phyloP scores from a whole-genome alignment of 1,139 yeast species.

The Suhomyces bolitotheri region DNA sequence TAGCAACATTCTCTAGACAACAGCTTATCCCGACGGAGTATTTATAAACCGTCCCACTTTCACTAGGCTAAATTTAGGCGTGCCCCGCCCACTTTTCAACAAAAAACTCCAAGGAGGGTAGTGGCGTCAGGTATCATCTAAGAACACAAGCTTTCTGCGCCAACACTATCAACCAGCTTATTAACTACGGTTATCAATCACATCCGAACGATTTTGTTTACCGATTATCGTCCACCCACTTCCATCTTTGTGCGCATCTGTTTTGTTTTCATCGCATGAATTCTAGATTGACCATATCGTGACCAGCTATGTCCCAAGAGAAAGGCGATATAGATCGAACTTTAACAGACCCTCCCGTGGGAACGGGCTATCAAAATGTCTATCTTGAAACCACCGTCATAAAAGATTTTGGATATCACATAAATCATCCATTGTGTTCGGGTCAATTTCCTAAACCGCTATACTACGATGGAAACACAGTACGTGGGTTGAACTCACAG shows the following conservation, averaged over 20 bases:
- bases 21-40: too few relatives aligned
- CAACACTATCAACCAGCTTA: too few relatives aligned
- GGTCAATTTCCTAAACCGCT: constrained; percentile 39
- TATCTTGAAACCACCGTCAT: constrained; percentile 45
- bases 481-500: constrained; percentile 15
- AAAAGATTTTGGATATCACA: constrained; percentile 77
- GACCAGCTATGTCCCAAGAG: constrained; percentile 6
- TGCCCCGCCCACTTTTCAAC: constrained; percentile 5
- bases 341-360: constrained; percentile 5
- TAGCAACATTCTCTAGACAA: too few relatives aligned
- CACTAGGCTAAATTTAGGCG: neutral
- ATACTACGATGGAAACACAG: constrained; percentile 17
- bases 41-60: neutral
- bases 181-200: neutral
- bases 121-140: too few relatives aligned
- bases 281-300: constrained; percentile 1
- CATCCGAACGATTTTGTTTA: neutral
- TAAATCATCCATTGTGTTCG: constrained; percentile 62
- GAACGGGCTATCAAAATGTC: constrained; percentile 7
- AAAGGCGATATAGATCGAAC: constrained; percentile 1
- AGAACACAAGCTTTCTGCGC: too few relatives aligned
- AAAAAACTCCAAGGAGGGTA: constrained; percentile 5
- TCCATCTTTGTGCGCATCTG: too few relatives aligned
- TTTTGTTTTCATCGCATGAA: constrained; percentile 4
- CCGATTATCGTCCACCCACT: too few relatives aligned